Evolutionary conservation across 2,329 filamentous ascomycete species (phyloP).

Genomic region (Fragosphaeria purpurea): DNA sequence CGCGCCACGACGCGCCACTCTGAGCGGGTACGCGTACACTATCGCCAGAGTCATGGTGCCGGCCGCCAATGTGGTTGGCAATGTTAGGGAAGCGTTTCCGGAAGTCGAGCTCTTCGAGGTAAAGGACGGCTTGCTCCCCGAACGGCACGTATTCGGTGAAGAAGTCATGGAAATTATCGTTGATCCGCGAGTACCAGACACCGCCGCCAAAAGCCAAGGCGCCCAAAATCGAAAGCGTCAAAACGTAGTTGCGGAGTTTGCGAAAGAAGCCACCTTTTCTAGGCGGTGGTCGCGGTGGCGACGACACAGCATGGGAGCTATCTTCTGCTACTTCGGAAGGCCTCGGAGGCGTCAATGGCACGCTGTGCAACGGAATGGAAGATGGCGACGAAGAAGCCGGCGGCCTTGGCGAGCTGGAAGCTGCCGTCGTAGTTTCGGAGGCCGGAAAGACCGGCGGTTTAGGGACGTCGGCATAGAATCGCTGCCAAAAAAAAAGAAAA

Average conservation of each 20-base stretch:
- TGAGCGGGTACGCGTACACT: slow-evolving; percentile 75
- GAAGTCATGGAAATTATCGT: slow-evolving; percentile 95
- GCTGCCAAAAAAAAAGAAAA: slow-evolving; percentile 26
- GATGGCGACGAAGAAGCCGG: slow-evolving; percentile 27
- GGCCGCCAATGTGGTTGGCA: slow-evolving; percentile 33
- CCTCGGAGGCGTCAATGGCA: slow-evolving; percentile 31
- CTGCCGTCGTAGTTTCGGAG: slow-evolving; percentile 41
- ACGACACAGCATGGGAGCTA: slow-evolving; percentile 25
- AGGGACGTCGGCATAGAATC: slow-evolving; percentile 43
- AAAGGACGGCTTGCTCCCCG: slow-evolving; percentile 87
- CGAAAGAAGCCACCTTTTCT: slow-evolving; percentile 58
- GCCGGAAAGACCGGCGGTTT: slow-evolving; percentile 44
- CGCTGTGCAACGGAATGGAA: slow-evolving; percentile 26
- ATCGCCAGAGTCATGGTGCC: slow-evolving; percentile 47
- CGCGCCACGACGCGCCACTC: slow-evolving; percentile 74
- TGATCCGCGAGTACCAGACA: slow-evolving; percentile 85
- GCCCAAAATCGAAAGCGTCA: slow-evolving; percentile 67
- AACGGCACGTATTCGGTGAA: slow-evolving; percentile 96
- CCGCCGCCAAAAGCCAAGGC: slow-evolving; percentile 75
- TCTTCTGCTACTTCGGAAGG: slow-evolving; percentile 19
- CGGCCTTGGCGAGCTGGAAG: slow-evolving; percentile 31
- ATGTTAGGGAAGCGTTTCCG: slow-evolving; percentile 64
- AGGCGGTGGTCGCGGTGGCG: slow-evolving; percentile 26
- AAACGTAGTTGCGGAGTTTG: slow-evolving; percentile 65
- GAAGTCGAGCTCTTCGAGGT: slow-evolving; percentile 92